Evolutionary conservation across 2,329 filamentous ascomycete species (phyloP), one percentile per base, ranked within the genome.

Genomic region (Periconia digitata): DNA sequence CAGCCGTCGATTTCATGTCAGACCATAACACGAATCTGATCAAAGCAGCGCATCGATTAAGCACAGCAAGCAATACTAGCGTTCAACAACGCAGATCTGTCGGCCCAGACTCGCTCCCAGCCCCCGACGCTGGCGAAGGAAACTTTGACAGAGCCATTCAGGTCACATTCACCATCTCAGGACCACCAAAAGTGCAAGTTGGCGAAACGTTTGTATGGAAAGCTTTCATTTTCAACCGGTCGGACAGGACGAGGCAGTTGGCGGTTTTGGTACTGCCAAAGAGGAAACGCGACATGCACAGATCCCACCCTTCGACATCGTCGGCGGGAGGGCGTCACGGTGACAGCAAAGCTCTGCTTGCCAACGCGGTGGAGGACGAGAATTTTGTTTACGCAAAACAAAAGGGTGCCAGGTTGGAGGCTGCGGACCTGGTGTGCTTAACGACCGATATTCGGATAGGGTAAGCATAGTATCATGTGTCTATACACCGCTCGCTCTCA

Each of bases 191-290:
- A 44, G 76, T 89, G 20, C 77, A 76, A 48, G 79, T 84, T 0
- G 86, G 86, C 32, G 79, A 88, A 39, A 76, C 84, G 42, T 91
- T 94, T 66, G 75, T 76, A 35, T 90, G 89, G 85, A 81, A 80
- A 27, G 79, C 92, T 15, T 87, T 90, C 62, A 84, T 92, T 32
- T 85, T 90, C 55, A 94, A 92, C 68, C 83, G 86, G 41, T 83
- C 81, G 40, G 73, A 75, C 35, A 79, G 72, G 41, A 72, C 81
- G 2, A 82, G 88, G 43, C 89, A 89, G 62, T 78, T 94, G 32
- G 86, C 87, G 21, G 76, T 92, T 17, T 71, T 88, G 21, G 83
- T 83, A 4, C 76, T 90, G 3, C 85, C 86, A 3, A 85, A 81
- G 60, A 81, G 86, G 7, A 80, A 83, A 21, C 80, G 81, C 22